phyloP scores from a whole-genome alignment of 768 basidiomycete species.

The Antrodiella citrinella region DNA sequence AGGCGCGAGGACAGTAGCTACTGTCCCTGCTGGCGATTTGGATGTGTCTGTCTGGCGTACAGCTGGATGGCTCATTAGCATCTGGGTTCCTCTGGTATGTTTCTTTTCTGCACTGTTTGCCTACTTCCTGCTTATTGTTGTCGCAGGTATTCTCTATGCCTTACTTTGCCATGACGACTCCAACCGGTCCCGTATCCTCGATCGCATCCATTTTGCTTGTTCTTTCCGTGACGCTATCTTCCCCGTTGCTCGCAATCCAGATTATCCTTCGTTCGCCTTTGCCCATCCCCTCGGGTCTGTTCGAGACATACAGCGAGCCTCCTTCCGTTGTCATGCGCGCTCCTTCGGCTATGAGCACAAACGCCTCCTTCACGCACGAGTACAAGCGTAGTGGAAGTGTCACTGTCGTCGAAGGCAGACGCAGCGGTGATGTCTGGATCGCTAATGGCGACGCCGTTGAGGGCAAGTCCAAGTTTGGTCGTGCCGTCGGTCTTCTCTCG shows the following conservation, averaged over 20 bases:
- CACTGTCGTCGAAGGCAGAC: constrained; percentile 62
- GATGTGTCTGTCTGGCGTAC: constrained; percentile 49
- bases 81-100: constrained; percentile 67
- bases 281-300: constrained; percentile 60
- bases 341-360: constrained; percentile 34
- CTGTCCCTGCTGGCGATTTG: constrained; percentile 35
- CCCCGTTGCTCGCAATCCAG: constrained; percentile 58
- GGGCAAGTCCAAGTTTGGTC: constrained; percentile 51
- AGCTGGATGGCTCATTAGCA: constrained; percentile 54
- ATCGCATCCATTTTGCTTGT: constrained; percentile 42
- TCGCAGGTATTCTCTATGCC: constrained; percentile 53
- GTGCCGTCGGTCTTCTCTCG: constrained; percentile 54
- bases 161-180: constrained; percentile 40
- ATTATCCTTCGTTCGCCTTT: constrained; percentile 52
- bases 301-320: constrained; percentile 40
- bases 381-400: constrained; percentile 56
- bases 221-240: constrained; percentile 59
- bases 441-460: constrained; percentile 65
- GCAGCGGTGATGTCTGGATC: constrained; percentile 71
- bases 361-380: constrained; percentile 40
- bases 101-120: too few relatives aligned
- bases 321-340: constrained; percentile 35
- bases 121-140: background rate
- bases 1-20: constrained; percentile 38
- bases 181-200: constrained; percentile 31